Conservation (phyloP, 768 basidiomycete species). For the Cystofilobasidium ferigula region DNA sequence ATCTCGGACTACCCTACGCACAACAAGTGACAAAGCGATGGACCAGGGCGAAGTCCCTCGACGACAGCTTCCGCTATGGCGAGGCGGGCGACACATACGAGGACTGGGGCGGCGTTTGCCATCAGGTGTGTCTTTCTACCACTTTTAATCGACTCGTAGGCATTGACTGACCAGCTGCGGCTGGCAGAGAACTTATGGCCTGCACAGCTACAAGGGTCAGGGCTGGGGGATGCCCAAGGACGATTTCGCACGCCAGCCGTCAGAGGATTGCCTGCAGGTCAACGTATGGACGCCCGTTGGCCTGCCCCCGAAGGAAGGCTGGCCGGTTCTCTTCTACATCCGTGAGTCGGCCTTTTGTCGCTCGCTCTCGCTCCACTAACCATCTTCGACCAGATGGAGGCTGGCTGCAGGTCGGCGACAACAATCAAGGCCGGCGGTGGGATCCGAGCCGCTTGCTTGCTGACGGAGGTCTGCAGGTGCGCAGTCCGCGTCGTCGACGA, state of each 20-base stretch:
- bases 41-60: background rate
- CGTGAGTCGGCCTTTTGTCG: background rate
- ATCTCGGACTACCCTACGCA: background rate
- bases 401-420: constrained; percentile 16
- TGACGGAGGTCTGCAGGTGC: background rate
- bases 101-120: constrained; percentile 5
- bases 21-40: background rate
- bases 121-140: background rate
- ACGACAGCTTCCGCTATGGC: background rate
- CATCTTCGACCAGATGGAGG: background rate
- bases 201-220: constrained; percentile 2
- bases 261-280: constrained; percentile 4
- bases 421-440: constrained; percentile 9
- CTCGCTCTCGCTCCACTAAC: too few relatives aligned
- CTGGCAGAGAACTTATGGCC: background rate
- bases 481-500: background rate
- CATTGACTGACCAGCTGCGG: too few relatives aligned
- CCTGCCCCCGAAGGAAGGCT: background rate
- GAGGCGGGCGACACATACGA: constrained; percentile 1
- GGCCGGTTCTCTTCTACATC: constrained; percentile 18
- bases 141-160: too few relatives aligned
- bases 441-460: background rate
- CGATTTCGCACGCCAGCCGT: background rate
- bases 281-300: constrained; percentile 16
- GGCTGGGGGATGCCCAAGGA: background rate